Evolutionary conservation across 306 rosid genomes (phyloP), one percentile per base, ranked within the genome.

Genomic region (Cicer cuneatum): DNA sequence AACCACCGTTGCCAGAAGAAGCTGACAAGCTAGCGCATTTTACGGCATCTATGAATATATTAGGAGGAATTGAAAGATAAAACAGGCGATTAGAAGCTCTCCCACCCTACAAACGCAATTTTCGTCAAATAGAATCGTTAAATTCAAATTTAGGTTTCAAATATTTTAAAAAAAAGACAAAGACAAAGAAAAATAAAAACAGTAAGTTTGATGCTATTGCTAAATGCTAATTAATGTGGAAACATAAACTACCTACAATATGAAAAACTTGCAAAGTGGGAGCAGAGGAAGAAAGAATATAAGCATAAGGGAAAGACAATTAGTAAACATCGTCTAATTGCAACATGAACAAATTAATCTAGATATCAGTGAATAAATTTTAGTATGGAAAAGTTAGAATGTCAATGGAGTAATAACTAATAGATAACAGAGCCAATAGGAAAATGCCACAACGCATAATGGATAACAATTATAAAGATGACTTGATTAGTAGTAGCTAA

Each of bases 41-140:
- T 46, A 92, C 98, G 46, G 98, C 96, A 53, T 88, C 92, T 43
- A 86, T 62, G 82, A 92, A 92, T 65, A 92, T 87, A 77, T 90
- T 90, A 54, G 98, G 98, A 83, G 98, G 98, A 81, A 88, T 80
- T 66, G 98, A 92, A 51, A 92, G 90, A 84, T 92, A 92, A 77
- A 85, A 92, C 61, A 92, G 96, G 84, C 98, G 98, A 82, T 90
- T 84, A 59, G 98, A 89, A 59, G 87, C 72, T 82, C 84, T 86
- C 75, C 96, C 90, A 49, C 77, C 91, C 98, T 92, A 82, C 87
- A 83, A 77, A 80, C 74, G 72, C 66, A 61, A 53, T 69, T 79
- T 59, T 66, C 18, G 3, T 24, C 59, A 76, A 70, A 72, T 72
- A 60, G 41, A 86, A 74, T 57, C 52, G 73, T 73, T 52, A 64